Evolutionary conservation across 768 basidiomycete species (phyloP).

Genomic region (Candolleomyces efflorescens): DNA sequence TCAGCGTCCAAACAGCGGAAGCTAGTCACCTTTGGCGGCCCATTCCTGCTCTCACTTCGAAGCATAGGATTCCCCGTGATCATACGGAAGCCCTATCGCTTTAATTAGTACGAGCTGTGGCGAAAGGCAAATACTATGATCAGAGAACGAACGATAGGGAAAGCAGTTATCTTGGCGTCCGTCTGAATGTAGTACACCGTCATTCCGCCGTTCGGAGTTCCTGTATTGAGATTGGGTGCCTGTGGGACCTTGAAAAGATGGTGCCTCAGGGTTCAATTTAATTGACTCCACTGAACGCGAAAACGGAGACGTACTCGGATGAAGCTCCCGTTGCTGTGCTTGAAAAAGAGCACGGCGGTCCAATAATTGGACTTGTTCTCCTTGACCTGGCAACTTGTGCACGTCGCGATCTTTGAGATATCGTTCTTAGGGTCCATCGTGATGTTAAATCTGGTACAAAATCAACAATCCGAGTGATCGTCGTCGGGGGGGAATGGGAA

Average conservation of each 20-base stretch:
- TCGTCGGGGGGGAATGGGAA: neutral
- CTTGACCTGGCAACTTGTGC: conserved; percentile 3
- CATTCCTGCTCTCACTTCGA: neutral
- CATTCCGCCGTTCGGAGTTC: conserved; percentile 6
- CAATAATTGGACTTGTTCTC: conserved; percentile 9
- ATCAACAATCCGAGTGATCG: neutral
- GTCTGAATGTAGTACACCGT: conserved; percentile 8
- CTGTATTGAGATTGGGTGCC: conserved; percentile 7
- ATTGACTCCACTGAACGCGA: neutral
- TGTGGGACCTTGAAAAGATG: neutral
- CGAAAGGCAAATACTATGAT: neutral
- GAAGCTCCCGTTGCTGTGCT: conserved; percentile 9
- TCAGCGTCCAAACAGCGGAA: conserved; percentile 7
- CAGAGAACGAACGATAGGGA: neutral
- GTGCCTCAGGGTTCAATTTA: neutral
- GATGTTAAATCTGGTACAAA: conserved; percentile 1
- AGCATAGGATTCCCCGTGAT: neutral
- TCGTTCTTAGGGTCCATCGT: conserved; percentile 6
- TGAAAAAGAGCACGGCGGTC: conserved; percentile 7
- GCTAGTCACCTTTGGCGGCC: neutral
- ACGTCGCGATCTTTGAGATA: neutral
- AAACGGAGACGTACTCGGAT: neutral
- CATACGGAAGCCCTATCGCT: neutral
- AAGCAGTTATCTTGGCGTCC: neutral
- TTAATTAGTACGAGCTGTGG: neutral